phyloP scores from a whole-genome alignment of 1,139 yeast genomes.

The Nakaseomyces uthaithaninus region DNA sequence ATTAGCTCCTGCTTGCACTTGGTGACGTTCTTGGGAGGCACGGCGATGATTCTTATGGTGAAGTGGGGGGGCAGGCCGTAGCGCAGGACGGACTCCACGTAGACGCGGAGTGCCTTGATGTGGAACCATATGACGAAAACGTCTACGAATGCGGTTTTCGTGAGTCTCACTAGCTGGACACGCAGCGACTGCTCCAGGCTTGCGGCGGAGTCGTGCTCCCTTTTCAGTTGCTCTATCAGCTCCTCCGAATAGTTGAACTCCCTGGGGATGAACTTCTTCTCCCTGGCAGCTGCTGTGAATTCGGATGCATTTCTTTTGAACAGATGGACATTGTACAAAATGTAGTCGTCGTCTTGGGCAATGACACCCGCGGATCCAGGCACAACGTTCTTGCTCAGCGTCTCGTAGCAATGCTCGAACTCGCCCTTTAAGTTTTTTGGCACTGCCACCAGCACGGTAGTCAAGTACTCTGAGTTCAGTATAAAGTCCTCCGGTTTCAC shows the following conservation, averaged over 20 bases:
- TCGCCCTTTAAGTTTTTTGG: constrained; percentile 57
- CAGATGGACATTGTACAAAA: constrained; percentile 68
- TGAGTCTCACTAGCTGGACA: constrained; percentile 71
- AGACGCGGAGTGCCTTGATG: constrained; percentile 57
- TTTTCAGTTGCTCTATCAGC: constrained; percentile 57
- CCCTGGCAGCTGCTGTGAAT: constrained; percentile 66
- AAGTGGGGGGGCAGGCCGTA: constrained; percentile 96
- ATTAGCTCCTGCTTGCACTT: constrained; percentile 63
- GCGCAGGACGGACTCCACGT: constrained; percentile 69
- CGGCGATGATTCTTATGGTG: constrained; percentile 42
- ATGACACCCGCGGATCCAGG: constrained; percentile 78
- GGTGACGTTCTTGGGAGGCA: constrained; percentile 38
- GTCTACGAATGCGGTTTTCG: constrained; percentile 83
- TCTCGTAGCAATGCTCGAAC: constrained; percentile 65
- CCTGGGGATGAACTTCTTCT: constrained; percentile 84
- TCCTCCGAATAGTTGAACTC: constrained; percentile 86
- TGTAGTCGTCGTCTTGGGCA: constrained; percentile 64
- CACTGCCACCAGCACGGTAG: constrained; percentile 77
- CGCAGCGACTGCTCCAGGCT: constrained; percentile 66
- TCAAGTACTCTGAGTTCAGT: constrained; percentile 73
- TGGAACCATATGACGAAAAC: constrained; percentile 82
- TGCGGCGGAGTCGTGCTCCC: constrained; percentile 69
- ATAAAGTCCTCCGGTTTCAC: constrained; percentile 83
- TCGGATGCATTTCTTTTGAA: constrained; percentile 74
- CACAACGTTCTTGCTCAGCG: constrained; percentile 71